A percentile compares a stretch with the other conserved stretches of the same genome.
Conservation (phyloP, 768 basidiomycete genomes). For the Crassisporium funariophilum region DNA sequence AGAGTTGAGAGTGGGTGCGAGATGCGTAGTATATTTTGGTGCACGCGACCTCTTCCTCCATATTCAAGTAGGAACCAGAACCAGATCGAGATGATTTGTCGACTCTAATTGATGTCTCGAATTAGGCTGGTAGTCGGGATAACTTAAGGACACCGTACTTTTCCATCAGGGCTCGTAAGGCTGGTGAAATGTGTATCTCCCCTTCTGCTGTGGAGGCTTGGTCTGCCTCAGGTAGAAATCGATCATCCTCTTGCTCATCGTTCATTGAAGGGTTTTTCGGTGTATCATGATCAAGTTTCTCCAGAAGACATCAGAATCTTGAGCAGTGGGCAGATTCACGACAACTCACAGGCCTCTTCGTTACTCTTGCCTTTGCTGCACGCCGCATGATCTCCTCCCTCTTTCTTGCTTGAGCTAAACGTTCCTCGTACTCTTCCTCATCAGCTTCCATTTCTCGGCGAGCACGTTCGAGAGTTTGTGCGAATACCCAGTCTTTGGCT, state of each 20-base stretch:
- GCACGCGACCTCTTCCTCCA: slow-evolving; percentile 56
- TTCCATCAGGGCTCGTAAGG: slow-evolving; percentile 76
- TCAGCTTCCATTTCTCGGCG: slow-evolving; percentile 67
- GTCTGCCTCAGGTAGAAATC: slow-evolving; percentile 69
- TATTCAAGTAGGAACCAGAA: slow-evolving; percentile 16
- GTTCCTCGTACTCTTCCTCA: slow-evolving; percentile 64
- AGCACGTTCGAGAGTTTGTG: slow-evolving; percentile 69
- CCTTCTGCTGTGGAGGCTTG: slow-evolving; percentile 33
- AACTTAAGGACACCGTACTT: slow-evolving; percentile 49
- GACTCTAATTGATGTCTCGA: too few species aligned
- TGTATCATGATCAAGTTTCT: slow-evolving; percentile 6
- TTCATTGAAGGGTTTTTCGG: slow-evolving; percentile 14
- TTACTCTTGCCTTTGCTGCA: slow-evolving; percentile 55
- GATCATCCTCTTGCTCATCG: slow-evolving; percentile 56
- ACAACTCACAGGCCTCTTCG: slow-evolving; percentile 58
- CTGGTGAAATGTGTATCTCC: slow-evolving; percentile 69
- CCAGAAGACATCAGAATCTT: slow-evolving; percentile 14
- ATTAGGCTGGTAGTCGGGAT: too few species aligned
- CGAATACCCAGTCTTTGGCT: slow-evolving; percentile 77
- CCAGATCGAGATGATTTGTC: slow-evolving; percentile 31
- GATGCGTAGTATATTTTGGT: slow-evolving; percentile 94
- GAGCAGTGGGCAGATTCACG: background rate
- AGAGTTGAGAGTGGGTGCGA: slow-evolving; percentile 92
- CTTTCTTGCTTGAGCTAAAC: slow-evolving; percentile 60
- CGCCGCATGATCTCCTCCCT: slow-evolving; percentile 59